Conservation (phyloP, 2,329 filamentous ascomycete species). For the Stagonosporopsis rhizophila region DNA sequence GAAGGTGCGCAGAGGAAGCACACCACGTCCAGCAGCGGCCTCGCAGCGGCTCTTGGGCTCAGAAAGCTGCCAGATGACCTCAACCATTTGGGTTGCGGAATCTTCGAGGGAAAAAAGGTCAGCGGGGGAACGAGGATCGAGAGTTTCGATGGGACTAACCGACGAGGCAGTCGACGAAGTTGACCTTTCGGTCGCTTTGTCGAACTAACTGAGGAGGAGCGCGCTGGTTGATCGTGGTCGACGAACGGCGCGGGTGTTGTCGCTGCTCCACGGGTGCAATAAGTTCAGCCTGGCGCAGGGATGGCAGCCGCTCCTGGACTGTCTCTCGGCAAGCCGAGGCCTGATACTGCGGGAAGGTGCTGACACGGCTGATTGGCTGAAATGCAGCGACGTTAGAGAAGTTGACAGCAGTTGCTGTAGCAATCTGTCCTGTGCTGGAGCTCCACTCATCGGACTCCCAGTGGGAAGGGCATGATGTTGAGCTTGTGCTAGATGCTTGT, state of each 20-base stretch:
- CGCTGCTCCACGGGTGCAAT: constrained; percentile 67
- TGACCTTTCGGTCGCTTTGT: constrained; percentile 90
- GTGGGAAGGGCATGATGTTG: constrained; percentile 66
- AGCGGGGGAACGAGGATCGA: constrained; percentile 47
- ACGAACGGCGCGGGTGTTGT: constrained; percentile 66
- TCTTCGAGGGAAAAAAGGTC: constrained; percentile 63
- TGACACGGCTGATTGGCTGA: constrained; percentile 45
- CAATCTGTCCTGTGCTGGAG: constrained; percentile 31
- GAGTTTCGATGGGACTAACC: constrained; percentile 70
- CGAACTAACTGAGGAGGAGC: constrained; percentile 79
- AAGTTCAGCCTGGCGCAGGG: constrained; percentile 45
- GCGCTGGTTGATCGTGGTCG: constrained; percentile 63
- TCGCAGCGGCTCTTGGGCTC: constrained; percentile 79
- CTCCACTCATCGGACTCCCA: constrained; percentile 52
- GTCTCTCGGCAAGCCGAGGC: constrained; percentile 49
- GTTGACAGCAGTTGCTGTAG: constrained; percentile 33
- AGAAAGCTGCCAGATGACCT: constrained; percentile 94
- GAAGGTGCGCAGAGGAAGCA: constrained; percentile 90
- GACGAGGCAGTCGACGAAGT: constrained; percentile 95
- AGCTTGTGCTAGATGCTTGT: constrained; percentile 72
- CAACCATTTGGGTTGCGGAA: constrained; percentile 95
- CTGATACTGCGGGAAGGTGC: constrained; percentile 48
- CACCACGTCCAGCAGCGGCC: constrained; percentile 69
- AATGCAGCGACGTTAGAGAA: constrained; percentile 32
- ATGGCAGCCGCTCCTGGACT: constrained; percentile 40